These are phyloP conservation scores for Lyophyllum decastes DNA, from an alignment of 768 basidiomycete genomes.

Conservation along the genomic window DNA sequence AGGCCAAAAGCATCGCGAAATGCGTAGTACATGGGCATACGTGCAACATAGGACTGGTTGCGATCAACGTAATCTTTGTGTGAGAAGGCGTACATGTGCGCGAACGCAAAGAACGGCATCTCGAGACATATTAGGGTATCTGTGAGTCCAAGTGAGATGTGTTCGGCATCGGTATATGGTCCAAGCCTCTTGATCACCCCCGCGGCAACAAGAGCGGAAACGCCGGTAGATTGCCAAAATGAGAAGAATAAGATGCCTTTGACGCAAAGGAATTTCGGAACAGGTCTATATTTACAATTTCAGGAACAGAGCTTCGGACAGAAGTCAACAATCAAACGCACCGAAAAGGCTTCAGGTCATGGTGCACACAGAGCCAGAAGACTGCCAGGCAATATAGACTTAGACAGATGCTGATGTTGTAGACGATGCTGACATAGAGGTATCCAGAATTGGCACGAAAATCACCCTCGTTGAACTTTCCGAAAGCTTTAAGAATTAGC, in stretches of 20 bases:
- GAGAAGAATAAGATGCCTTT: conserved; percentile 98
- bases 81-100: conserved; percentile 94
- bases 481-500: conserved; percentile 80
- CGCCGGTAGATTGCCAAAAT: conserved; percentile 92
- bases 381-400: conserved; percentile 90
- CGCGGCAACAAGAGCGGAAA: conserved; percentile 88
- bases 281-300: conserved; percentile 52
- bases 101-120: conserved; percentile 96
- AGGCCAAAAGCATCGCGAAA: conserved; percentile 86
- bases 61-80: conserved; percentile 81
- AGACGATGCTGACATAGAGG: conserved; percentile 86
- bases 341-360: conserved; percentile 90
- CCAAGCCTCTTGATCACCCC: conserved; percentile 77
- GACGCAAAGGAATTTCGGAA: conserved; percentile 98
- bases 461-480: conserved; percentile 89
- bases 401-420: conserved; percentile 80
- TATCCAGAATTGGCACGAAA: conserved; percentile 87
- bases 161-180: conserved; percentile 83
- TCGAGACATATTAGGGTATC: conserved; percentile 94
- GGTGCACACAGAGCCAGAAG: conserved; percentile 93
- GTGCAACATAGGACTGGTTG: conserved; percentile 66
- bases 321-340: conserved; percentile 30
- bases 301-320: too few species aligned
- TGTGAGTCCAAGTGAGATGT: conserved; percentile 87
- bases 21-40: conserved; percentile 88